phyloP scores from a whole-genome alignment of 116 monocot species.

The Zostera marina region DNA sequence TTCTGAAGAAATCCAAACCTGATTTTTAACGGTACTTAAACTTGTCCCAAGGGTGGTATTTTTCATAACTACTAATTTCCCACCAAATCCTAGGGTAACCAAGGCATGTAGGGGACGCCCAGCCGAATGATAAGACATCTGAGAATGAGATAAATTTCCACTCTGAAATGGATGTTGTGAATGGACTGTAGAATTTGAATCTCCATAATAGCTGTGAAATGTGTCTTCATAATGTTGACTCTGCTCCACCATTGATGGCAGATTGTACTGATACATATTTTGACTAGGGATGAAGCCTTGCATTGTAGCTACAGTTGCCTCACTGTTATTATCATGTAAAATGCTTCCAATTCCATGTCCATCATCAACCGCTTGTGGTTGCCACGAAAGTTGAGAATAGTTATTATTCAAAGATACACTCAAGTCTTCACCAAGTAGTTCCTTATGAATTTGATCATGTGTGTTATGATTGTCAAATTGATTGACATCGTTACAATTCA shows the following conservation, averaged over 20 bases:
- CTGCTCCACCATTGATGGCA: constrained; percentile 12
- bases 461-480: constrained; percentile 11
- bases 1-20: not conserved
- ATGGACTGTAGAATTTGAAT: constrained; percentile 20
- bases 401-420: constrained; percentile 13
- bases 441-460: constrained; percentile 4
- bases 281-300: constrained; percentile 32
- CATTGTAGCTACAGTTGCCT: constrained; percentile 5
- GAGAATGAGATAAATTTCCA: constrained; percentile 17
- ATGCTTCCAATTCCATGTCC: not conserved
- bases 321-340: constrained; percentile 8
- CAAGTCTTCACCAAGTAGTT: constrained; percentile 11
- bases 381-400: constrained; percentile 18
- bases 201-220: constrained; percentile 22
- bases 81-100: constrained; percentile 85
- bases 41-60: not conserved
- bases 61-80: constrained; percentile 77
- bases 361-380: constrained; percentile 9
- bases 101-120: constrained; percentile 77
- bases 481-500: not conserved
- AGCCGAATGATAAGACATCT: constrained; percentile 29
- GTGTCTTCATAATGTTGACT: constrained; percentile 4
- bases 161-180: constrained; percentile 30
- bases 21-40: not conserved
- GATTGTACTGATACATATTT: constrained; percentile 18